Percentiles rank a stretch among this genome's conserved stretches.
Conservation (phyloP, 495 filamentous ascomycete species). For the Neurospora discreta region DNA sequence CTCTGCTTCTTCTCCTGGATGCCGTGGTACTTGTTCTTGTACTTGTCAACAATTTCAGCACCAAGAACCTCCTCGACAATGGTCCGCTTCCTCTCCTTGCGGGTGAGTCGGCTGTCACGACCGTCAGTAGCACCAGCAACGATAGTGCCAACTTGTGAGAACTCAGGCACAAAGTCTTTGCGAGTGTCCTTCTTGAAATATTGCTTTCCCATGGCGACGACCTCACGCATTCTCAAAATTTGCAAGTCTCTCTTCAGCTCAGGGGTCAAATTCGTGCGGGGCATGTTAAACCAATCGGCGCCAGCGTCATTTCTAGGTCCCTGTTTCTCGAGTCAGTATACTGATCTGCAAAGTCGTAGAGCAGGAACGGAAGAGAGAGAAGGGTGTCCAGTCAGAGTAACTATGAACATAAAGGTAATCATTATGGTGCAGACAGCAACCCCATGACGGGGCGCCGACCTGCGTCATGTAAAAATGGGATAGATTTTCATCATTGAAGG, state of each 20-base stretch:
- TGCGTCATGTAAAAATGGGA: conserved; percentile 34
- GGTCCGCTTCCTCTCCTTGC: conserved; percentile 79
- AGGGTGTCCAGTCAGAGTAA: conserved; percentile 77
- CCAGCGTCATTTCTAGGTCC: conserved; percentile 36
- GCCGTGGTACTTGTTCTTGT: conserved; percentile 26
- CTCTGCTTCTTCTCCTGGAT: conserved; percentile 23
- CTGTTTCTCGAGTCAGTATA: conserved; percentile 20
- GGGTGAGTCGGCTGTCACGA: conserved; percentile 63
- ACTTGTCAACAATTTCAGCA: conserved; percentile 34
- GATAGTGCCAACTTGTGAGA: conserved; percentile 79
- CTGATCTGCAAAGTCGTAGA: conserved; percentile 1
- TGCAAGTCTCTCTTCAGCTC: conserved; percentile 82
- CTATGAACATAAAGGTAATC: conserved; percentile 75
- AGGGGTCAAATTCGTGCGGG: conserved; percentile 68
- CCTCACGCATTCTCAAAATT: conserved; percentile 74
- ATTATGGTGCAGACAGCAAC: conserved; percentile 41
- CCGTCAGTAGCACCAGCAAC: conserved; percentile 85
- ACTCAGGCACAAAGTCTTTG: conserved; percentile 59
- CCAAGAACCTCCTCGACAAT: conserved; percentile 83
- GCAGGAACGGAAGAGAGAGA: neutral
- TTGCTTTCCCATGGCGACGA: conserved; percentile 71
- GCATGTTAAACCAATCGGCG: conserved; percentile 79
- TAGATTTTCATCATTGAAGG: conserved; percentile 28
- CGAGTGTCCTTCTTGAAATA: conserved; percentile 74
- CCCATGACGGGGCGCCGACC: conserved; percentile 33